phyloP scores from a whole-genome alignment of 495 filamentous ascomycete species.

The Gamarada debralockiae region DNA sequence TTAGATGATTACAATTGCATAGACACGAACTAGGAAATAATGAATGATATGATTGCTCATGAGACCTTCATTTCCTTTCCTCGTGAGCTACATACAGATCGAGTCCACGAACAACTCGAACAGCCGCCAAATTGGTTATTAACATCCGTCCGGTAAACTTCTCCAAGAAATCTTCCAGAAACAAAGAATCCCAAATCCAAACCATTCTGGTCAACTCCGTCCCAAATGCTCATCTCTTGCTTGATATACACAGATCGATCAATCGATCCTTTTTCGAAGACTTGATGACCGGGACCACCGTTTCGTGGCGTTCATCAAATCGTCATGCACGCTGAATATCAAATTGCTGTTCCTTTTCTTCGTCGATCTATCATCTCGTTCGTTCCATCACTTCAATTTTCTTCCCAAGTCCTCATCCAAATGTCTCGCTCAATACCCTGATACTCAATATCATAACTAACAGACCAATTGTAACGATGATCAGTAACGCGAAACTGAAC shows the following conservation, averaged over 20 bases:
- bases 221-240: constrained; percentile 22
- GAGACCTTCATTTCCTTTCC: background rate
- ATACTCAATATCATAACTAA: constrained; percentile 96
- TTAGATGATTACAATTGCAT: background rate
- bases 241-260: constrained; percentile 19
- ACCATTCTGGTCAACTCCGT: constrained; percentile 22
- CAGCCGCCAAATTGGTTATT: constrained; percentile 10
- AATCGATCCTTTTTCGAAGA: constrained; percentile 2
- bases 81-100: constrained; percentile 5
- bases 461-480: constrained; percentile 90
- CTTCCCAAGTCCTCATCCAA: constrained; percentile 12
- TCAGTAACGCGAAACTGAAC: constrained; percentile 90
- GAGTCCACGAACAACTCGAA: constrained; percentile 3
- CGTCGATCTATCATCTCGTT: background rate
- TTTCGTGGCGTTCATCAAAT: constrained; percentile 10
- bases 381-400: background rate
- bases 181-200: constrained; percentile 9
- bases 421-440: constrained; percentile 40
- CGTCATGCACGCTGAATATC: constrained; percentile 26
- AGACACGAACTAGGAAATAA: background rate
- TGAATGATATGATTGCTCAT: background rate
- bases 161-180: background rate
- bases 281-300: background rate
- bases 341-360: background rate
- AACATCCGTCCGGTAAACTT: constrained; percentile 12